Base-by-base conservation (phyloP, 2,329 filamentous ascomycete genomes). In the Fusarium sp. region DNA sequence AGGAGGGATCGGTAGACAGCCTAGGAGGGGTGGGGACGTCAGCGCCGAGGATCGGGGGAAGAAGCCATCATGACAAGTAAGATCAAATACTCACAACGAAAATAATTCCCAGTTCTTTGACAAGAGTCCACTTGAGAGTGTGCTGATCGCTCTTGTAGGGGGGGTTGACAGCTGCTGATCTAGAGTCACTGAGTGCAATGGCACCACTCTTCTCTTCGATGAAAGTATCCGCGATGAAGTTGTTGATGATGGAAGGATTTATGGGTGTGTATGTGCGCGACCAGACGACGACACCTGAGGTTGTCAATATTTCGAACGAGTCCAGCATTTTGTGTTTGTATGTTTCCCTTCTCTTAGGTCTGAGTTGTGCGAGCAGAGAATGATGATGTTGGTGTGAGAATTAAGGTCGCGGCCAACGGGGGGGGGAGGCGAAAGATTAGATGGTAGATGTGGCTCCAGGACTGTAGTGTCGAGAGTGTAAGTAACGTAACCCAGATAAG, bases 1-100 rank as follows among this genome's bases (percentile, higher is more conserved):
- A 99, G 87, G 32, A 99, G 89, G 41, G 94, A 98, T 78, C 97
- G 93, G 81, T 99, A 99, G 70, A 99, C 96, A 71, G 95, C 96
- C 94, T 97, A 76, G 44, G 54, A 43, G 49, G 41, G 63, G 65
- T 66, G 63, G 66, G 51, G 57, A 64, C 62, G 67, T 76, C 66
- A 76, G 70, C 59, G 72, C 73, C 65, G 66, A 73, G 63, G 44
- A 67, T 62, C 57, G 54, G 58, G 58, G 62, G 54, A 38, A 41
- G 66, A 68, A 57, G 58, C 69, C 67, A 65, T 64, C 67, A 65
- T 70, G 67, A 67, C 58, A 65, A 67, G 60, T 53, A 58, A 53
- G 20, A 13, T 20, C 8, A 43, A 49, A 32, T 55, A 74, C 81
- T 68, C 67, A 97, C 94, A 76, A 98, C 95, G 81, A 99, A 99